Conservation (phyloP, 208 protist species). For the Acanthamoeba healyi region DNA sequence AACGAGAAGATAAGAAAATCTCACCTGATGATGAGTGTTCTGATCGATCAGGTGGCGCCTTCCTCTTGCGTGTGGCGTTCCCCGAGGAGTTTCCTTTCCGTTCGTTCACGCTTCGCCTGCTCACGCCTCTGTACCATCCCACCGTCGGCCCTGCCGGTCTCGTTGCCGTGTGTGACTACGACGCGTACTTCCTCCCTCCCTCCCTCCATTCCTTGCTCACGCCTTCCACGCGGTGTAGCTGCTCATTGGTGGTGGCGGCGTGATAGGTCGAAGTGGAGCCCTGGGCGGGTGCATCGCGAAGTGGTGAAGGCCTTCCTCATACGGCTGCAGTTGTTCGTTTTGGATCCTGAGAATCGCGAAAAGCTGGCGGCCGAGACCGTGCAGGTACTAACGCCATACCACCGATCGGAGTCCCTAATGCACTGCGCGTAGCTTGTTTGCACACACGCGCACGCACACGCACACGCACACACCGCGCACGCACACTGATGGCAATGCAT, state of each 20-base stretch:
- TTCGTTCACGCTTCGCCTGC: not conserved
- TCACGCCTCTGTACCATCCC: slow-evolving; percentile 11
- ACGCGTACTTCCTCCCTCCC: not conserved
- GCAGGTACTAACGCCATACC: too few species aligned
- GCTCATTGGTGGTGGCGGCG: not conserved
- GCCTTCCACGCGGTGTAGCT: too few species aligned
- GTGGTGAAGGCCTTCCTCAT: not conserved
- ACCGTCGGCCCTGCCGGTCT: not conserved
- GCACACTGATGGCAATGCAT: too few species aligned
- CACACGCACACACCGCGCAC: too few species aligned
- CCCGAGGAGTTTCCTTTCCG: not conserved
- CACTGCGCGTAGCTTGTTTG: too few species aligned
- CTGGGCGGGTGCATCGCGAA: not conserved
- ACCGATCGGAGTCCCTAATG: too few species aligned
- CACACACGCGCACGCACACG: too few species aligned
- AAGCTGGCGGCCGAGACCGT: not conserved
- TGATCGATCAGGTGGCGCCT: not conserved
- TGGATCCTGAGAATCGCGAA: not conserved
- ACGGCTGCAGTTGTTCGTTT: not conserved
- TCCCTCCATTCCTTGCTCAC: too few species aligned
- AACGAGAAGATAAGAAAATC: too few species aligned
- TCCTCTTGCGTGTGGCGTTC: not conserved
- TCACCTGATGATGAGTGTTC: not conserved
- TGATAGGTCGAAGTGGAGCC: not conserved
- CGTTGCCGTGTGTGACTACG: not conserved